phyloP scores from a whole-genome alignment of 106 monocot genomes.

The Dendrobium catenatum region DNA sequence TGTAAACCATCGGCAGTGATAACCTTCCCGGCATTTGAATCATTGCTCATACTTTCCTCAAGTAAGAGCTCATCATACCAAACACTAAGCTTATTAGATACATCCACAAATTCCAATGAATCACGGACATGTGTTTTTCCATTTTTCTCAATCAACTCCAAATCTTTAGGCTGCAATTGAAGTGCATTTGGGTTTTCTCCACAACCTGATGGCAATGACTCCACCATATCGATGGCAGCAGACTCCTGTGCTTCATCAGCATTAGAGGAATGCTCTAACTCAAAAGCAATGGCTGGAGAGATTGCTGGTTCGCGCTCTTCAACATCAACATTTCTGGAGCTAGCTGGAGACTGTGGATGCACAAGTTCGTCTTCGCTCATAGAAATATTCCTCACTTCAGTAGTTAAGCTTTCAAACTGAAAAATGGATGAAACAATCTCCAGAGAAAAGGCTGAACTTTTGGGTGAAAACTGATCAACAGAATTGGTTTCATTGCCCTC shows the following conservation, averaged over 20 bases:
- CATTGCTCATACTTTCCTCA: background rate
- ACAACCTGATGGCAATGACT: background rate
- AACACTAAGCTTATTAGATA: conserved; percentile 3
- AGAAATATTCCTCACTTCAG: background rate
- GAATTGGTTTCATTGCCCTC: conserved; percentile 16
- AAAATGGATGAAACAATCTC: background rate
- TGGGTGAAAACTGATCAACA: conserved; percentile 10
- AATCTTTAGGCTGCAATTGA: conserved; percentile 6
- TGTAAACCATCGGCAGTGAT: background rate
- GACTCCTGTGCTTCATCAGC: conserved; percentile 12
- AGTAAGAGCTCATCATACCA: background rate
- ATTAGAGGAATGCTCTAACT: conserved; percentile 13
- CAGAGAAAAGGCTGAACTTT: background rate
- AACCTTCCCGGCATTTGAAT: conserved; percentile 6
- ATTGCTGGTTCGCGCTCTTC: background rate
- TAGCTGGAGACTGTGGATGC: background rate
- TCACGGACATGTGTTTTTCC: background rate
- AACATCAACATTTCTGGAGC: conserved; percentile 1
- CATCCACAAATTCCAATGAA: conserved; percentile 7
- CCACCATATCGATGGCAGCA: background rate
- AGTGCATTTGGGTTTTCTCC: background rate
- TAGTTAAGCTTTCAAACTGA: conserved; percentile 1
- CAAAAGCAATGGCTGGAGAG: background rate
- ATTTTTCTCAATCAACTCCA: background rate
- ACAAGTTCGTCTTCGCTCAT: background rate